Evolutionary conservation across 2,329 filamentous ascomycete genomes (phyloP), one percentile per base, ranked within the genome.

Genomic region (Claviceps maximensis): DNA sequence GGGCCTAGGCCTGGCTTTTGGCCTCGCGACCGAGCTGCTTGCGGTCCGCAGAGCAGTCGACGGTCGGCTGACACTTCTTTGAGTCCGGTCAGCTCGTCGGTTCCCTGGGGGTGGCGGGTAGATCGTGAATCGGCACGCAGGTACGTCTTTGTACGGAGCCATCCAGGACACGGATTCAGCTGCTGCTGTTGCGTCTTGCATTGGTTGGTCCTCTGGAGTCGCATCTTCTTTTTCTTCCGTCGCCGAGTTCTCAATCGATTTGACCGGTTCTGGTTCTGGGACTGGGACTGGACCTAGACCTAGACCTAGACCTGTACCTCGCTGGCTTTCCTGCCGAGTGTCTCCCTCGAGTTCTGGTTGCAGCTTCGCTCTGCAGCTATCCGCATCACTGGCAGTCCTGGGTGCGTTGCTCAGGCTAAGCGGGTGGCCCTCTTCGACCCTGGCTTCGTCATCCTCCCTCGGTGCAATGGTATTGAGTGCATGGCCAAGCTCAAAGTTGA

Each of bases 401-500:
- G 23, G 6, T 12, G 12, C 53, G 27, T 40, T 49, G 41, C 38
- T n/a, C 7, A 23, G 21, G 19, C 10, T 21, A 31, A 53, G n/a
- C 2, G 40, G 21, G 2, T 58, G 55, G 1, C 62, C 65, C 53
- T 71, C 67, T n/a, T 67, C 59, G 17, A 70, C 46, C 56, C 65
- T 70, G 12, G 66, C 66, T 54, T 79, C 79, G 7, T 85, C 82
- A 23, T 89, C 89, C 56, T 94, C 89, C 38, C 91, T 82, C 5
- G 86, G 89, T 13, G 91, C 91, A 52, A 97, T 87, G 1, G 91
- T 86, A 58, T 88, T 90, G 53, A 97, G 73, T 7, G 84, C 78
- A 6, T 87, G 87, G 6, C 84, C 87, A 49, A 89, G 79, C 63
- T 95, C 89, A 61, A 93, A 91, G 61, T 88, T 87, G 4, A 84